Evolutionary conservation across 2,329 filamentous ascomycete genomes (phyloP), one percentile per base, ranked within the genome.

Genomic region (Xylaria sp.): DNA sequence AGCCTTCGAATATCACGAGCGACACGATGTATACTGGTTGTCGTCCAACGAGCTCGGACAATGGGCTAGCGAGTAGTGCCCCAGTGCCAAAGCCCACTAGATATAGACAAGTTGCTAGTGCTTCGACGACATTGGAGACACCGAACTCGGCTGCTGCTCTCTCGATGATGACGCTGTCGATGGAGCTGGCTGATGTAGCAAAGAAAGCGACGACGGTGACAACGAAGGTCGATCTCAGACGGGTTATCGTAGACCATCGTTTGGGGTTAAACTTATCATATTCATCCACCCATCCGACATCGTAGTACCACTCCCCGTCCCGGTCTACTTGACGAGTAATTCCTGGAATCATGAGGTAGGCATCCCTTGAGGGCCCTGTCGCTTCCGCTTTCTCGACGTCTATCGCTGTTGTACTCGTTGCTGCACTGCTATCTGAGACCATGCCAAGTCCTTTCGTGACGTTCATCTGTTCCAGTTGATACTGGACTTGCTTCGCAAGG

Each of bases 121-220:
- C 84, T 72, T 83, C 86, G 0, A 82, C 82, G 4, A 87, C 82
- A 45, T 85, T 78, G 30, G 81, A 82, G 0, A 87, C 85, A 0
- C 81, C 79, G 52, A 87, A 83, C 0, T 82, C 81, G 23, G 70
- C 70, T 0, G 81, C 79, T 0, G 83, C 85, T 67, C 84, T 81
- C 0, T 78, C 78, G 0, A 86, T 69, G 0, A 84, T 83, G 0
- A 80, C 81, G 0, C 84, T 83, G 63, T 88, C 85, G 46, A 89
- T 86, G 0, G 85, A 83, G 4, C 83, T 85, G 0, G 86, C 85
- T 0, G 83, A 78, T 3, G 82, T 82, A 0, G 87, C 84, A 0
- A 85, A 80, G 32, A 85, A 82, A 0, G 80, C 85, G 34, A 89
- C 84, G 2, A 77, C 60, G 0, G 81, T 81, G 3, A 85, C 81